Conservation (phyloP, 306 rosid genomes). For the Purshia tridentata region DNA sequence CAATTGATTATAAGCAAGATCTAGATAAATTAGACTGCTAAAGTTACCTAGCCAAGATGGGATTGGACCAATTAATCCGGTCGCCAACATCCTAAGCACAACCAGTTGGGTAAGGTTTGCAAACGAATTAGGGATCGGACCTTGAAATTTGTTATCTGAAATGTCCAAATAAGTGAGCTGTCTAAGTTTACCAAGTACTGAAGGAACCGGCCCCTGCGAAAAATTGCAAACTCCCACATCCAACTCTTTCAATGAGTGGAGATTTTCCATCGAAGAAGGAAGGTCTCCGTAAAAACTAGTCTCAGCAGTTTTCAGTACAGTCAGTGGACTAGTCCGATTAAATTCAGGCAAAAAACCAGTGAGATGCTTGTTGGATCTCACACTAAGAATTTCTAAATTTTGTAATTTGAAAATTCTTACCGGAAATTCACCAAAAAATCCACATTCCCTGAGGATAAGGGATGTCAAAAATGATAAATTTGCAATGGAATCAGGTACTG, state of each 20-base stretch:
- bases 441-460: neutral
- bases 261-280: slow-evolving; percentile 15
- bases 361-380: slow-evolving; percentile 14
- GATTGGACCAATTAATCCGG: neutral
- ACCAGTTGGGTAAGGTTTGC: slow-evolving; percentile 12
- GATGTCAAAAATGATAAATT: slow-evolving; percentile 14
- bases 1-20: fast-evolving
- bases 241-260: neutral
- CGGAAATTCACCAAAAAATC: slow-evolving; percentile 32
- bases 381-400: neutral
- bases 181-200: slow-evolving; percentile 12
- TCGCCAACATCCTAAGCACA: neutral
- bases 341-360: slow-evolving; percentile 23
- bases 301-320: fast-evolving
- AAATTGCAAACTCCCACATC: neutral
- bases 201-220: slow-evolving; percentile 10
- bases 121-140: slow-evolving; percentile 9
- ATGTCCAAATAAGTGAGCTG: slow-evolving; percentile 3
- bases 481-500: slow-evolving; percentile 13
- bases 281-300: neutral
- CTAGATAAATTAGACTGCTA: neutral
- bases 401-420: slow-evolving; percentile 29
- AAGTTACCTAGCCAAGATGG: slow-evolving; percentile 20
- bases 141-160: neutral
- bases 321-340: neutral